These are phyloP conservation scores for Eucalyptus viminalis DNA, from an alignment of 345 rosid species.

Conservation along the genomic window DNA sequence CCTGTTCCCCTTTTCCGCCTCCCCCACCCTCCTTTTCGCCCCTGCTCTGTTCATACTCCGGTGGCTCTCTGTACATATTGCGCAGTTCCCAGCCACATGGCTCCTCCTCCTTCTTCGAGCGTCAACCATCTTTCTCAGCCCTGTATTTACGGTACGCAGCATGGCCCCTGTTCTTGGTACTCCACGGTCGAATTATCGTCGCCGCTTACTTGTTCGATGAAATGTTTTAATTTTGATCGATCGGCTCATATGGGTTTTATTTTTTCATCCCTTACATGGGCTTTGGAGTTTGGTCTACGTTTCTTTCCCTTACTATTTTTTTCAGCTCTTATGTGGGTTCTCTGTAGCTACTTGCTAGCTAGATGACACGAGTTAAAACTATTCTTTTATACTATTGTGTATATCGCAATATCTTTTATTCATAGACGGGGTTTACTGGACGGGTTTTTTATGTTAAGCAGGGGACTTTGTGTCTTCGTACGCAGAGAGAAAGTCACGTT, in stretches of 20 bases:
- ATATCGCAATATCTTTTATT: neutral
- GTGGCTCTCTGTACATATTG: neutral
- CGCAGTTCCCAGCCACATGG: constrained; percentile 21
- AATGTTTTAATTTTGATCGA: neutral
- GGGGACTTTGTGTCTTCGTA: constrained; percentile 64
- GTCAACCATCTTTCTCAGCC: constrained; percentile 65
- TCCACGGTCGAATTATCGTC: neutral
- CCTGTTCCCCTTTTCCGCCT: neutral
- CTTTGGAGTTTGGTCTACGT: neutral
- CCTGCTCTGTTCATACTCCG: neutral
- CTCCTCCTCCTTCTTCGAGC: constrained; percentile 31
- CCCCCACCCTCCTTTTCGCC: neutral
- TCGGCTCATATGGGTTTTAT: neutral
- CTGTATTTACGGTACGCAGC: constrained; percentile 53
- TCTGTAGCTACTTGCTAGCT: neutral
- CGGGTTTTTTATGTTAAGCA: constrained; percentile 22
- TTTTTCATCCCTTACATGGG: neutral
- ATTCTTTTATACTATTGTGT: neutral
- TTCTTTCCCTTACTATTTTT: neutral
- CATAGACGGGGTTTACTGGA: neutral
- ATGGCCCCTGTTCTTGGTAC: neutral
- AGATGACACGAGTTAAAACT: neutral
- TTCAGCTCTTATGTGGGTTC: neutral
- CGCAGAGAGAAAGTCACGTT: constrained; percentile 71
- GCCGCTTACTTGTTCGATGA: neutral